A percentile compares a stretch with the other conserved stretches of the same genome.
Evolutionary conservation across 2,329 filamentous ascomycete genomes (phyloP).

Genomic region (Verticillium dahliae): DNA sequence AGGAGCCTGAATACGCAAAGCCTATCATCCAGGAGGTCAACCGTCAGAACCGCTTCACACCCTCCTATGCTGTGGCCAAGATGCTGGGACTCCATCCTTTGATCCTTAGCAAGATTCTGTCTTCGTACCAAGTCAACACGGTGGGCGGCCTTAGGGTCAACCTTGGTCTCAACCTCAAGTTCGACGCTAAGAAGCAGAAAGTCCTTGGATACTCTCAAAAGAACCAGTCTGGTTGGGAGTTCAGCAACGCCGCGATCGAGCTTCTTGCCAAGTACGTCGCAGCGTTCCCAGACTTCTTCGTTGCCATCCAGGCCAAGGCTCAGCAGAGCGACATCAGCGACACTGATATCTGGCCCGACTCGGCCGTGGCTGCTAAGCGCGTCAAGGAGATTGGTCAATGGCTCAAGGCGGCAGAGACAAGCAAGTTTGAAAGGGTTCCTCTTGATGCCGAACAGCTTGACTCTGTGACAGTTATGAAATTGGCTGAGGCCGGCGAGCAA

Average conservation of each 20-base stretch:
- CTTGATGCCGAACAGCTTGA: conserved; percentile 95
- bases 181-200: conserved; percentile 91
- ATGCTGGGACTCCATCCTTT: conserved; percentile 77
- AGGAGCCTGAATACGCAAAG: conserved; percentile 76
- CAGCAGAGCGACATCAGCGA: conserved; percentile 79
- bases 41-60: conserved; percentile 66
- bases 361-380: conserved; percentile 64
- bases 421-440: conserved; percentile 91
- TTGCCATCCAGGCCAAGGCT: conserved; percentile 77
- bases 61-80: conserved; percentile 83
- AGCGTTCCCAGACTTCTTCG: conserved; percentile 92
- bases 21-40: conserved; percentile 67
- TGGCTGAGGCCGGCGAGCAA: conserved; percentile 70
- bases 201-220: conserved; percentile 93
- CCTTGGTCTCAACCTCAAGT: conserved; percentile 91
- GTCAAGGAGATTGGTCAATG: conserved; percentile 92
- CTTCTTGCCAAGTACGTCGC: conserved; percentile 86
- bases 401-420: conserved; percentile 87
- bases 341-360: conserved; percentile 75
- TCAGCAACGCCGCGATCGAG: conserved; percentile 75
- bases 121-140: conserved; percentile 76
- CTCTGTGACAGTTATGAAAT: conserved; percentile 75
- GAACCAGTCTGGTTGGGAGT: conserved; percentile 85
- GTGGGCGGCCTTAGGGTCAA: conserved; percentile 81
- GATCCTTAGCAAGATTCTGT: conserved; percentile 91